A percentile compares a stretch with the other conserved stretches of the same genome.
These are phyloP conservation scores for Saccharomycopsis synnaedendra DNA, from an alignment of 805 yeast species.

Conservation along the genomic window DNA sequence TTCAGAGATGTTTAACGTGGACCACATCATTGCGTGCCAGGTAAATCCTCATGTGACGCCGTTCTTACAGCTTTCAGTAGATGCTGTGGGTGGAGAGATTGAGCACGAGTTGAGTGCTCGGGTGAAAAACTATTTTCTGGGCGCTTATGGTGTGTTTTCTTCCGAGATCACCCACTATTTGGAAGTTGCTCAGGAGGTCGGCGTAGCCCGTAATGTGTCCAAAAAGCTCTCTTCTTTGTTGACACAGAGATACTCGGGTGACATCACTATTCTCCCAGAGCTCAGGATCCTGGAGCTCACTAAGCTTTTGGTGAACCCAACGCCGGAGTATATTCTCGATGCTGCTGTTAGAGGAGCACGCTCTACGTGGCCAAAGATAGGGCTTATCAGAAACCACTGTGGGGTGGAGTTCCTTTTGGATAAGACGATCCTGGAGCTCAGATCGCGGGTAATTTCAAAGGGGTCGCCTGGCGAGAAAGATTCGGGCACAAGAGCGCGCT, in stretches of 20 bases:
- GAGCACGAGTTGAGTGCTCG: constrained; percentile 50
- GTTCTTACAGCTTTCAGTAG: constrained; percentile 54
- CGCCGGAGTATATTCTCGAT: constrained; percentile 59
- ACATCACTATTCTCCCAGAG: constrained; percentile 84
- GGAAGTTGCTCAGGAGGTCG: constrained; percentile 63
- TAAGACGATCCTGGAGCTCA: constrained; percentile 39
- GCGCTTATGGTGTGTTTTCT: constrained; percentile 45
- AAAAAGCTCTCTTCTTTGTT: constrained; percentile 66
- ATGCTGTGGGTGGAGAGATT: constrained; percentile 58
- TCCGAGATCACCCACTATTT: constrained; percentile 72
- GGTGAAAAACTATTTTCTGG: constrained; percentile 39
- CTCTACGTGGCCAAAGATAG: constrained; percentile 88
- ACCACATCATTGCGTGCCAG: constrained; percentile 94
- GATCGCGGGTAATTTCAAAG: constrained; percentile 11
- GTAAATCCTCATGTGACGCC: constrained; percentile 97
- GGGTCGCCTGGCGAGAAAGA: neutral
- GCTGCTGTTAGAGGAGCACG: constrained; percentile 74
- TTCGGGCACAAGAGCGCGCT: neutral
- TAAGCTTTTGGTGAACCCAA: constrained; percentile 68
- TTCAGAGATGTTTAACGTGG: constrained; percentile 95
- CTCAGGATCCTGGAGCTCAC: constrained; percentile 45
- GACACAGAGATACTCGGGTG: constrained; percentile 85
- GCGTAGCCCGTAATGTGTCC: constrained; percentile 59
- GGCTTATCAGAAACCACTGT: constrained; percentile 81
- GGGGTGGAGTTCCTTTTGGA: constrained; percentile 83